Evolutionary conservation across 1,284 basidiomycete genomes (phyloP).

Genomic region (Rhodotorula sp.): DNA sequence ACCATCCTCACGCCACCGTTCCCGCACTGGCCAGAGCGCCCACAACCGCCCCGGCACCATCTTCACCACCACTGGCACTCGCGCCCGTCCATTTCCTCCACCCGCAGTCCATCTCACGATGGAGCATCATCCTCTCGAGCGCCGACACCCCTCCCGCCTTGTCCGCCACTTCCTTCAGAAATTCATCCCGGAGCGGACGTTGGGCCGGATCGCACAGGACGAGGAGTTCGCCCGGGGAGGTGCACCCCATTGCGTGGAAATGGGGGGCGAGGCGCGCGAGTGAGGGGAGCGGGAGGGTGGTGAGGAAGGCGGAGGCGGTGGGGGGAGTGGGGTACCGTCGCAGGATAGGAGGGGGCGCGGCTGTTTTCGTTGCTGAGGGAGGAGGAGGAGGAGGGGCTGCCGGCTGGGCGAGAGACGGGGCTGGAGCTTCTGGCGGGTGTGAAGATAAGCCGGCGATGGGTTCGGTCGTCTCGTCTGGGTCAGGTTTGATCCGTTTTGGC

Average conservation of each 20-base stretch:
- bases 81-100: neutral
- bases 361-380: neutral
- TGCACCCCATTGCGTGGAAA: constrained; percentile 22
- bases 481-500: neutral
- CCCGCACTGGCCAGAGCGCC: too few species aligned
- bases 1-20: too few species aligned
- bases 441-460: neutral
- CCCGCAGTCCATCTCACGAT: constrained; percentile 14
- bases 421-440: neutral
- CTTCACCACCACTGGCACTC: neutral
- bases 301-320: constrained; percentile 17
- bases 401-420: neutral
- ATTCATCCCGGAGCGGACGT: neutral
- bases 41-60: too few species aligned
- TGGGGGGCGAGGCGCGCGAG: constrained; percentile 22
- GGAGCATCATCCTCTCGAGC: constrained; percentile 23
- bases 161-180: neutral
- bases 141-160: constrained; percentile 1
- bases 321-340: neutral
- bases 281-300: constrained; percentile 28
- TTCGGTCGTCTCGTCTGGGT: neutral
- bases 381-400: constrained; percentile 10
- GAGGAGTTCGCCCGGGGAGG: constrained; percentile 13
- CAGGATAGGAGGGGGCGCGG: neutral
- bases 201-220: constrained; percentile 5